phyloP scores from a whole-genome alignment of 495 filamentous ascomycete species.

The Hypoxylon rickii region DNA sequence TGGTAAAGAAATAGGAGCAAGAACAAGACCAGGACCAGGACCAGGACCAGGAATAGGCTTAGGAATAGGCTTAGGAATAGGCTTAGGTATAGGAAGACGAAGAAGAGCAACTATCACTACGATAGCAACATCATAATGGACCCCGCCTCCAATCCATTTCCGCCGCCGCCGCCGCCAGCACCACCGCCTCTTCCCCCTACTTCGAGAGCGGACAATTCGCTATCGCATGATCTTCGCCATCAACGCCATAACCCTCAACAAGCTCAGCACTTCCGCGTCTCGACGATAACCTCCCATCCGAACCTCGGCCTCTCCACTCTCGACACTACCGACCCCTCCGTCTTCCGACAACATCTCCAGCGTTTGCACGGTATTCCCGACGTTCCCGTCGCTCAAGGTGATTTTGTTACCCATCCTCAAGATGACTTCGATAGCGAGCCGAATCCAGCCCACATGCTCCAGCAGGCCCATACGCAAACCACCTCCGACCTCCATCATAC shows the following conservation, averaged over 20 bases:
- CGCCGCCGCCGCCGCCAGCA: constrained; percentile 22
- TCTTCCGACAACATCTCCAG: constrained; percentile 47
- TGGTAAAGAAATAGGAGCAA: not conserved
- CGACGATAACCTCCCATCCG: constrained; percentile 44
- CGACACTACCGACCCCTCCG: constrained; percentile 36
- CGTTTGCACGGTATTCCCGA: constrained; percentile 44
- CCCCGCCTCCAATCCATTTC: constrained; percentile 33
- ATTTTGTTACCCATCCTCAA: constrained; percentile 42
- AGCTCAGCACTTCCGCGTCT: constrained; percentile 32
- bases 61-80: too few relatives aligned
- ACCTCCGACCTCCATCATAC: constrained; percentile 40
- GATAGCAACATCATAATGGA: constrained; percentile 42
- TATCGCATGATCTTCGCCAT: constrained; percentile 30
- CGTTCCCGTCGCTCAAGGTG: constrained; percentile 41
- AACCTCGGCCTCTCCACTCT: constrained; percentile 44
- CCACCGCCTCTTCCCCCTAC: constrained; percentile 5
- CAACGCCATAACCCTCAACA: constrained; percentile 28
- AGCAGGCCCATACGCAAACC: constrained; percentile 32
- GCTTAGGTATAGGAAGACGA: not conserved
- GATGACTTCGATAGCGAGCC: constrained; percentile 36
- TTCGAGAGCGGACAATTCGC: constrained; percentile 9
- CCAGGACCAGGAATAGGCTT: not conserved
- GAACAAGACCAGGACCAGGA: not conserved
- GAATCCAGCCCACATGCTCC: constrained; percentile 36
- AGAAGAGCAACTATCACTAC: constrained; percentile 3